These are phyloP conservation scores for Durusdinium trenchii DNA, from an alignment of 73 alveolate species.

Conservation along the genomic window DNA sequence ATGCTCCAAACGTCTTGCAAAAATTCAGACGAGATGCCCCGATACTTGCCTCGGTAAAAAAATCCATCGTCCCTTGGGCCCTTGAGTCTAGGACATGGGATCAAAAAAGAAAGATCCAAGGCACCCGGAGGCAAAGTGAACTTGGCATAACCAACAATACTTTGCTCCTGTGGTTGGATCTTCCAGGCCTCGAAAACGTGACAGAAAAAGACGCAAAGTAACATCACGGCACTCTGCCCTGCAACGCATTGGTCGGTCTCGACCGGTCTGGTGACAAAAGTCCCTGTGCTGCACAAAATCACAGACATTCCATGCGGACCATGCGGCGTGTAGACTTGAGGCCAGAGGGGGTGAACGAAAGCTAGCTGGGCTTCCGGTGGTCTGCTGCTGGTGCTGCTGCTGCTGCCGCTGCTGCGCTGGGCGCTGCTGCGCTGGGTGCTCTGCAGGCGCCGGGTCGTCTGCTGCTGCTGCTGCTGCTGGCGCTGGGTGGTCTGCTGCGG, in stretches of 20 bases:
- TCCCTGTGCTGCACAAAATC: too few species aligned
- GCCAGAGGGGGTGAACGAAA: too few species aligned
- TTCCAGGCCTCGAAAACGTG: constrained; percentile 32
- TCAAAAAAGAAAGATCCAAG: not conserved
- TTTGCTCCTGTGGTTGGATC: constrained; percentile 33
- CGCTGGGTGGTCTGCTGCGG: too few species aligned
- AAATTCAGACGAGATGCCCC: constrained; percentile 31
- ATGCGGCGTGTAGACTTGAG: too few species aligned
- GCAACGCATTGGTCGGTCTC: too few species aligned
- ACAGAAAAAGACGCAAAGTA: not conserved
- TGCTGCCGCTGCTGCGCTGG: too few species aligned
- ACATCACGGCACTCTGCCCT: not conserved
- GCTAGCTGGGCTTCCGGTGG: too few species aligned
- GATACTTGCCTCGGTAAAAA: constrained; percentile 24
- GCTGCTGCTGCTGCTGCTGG: too few species aligned
- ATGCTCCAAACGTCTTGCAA: not conserved
- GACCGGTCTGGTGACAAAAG: too few species aligned
- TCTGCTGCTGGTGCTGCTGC: too few species aligned
- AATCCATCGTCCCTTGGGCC: not conserved
- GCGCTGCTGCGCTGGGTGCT: too few species aligned
- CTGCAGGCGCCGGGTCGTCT: too few species aligned
- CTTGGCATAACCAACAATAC: constrained; percentile 89
- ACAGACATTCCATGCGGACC: not conserved
- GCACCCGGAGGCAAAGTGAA: constrained; percentile 63
- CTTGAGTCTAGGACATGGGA: not conserved